Percentiles rank a stretch among this genome's conserved stretches.
Evolutionary conservation across 202 grass and related monocot genomes (phyloP).

Genomic region (Panicum virgatum): DNA sequence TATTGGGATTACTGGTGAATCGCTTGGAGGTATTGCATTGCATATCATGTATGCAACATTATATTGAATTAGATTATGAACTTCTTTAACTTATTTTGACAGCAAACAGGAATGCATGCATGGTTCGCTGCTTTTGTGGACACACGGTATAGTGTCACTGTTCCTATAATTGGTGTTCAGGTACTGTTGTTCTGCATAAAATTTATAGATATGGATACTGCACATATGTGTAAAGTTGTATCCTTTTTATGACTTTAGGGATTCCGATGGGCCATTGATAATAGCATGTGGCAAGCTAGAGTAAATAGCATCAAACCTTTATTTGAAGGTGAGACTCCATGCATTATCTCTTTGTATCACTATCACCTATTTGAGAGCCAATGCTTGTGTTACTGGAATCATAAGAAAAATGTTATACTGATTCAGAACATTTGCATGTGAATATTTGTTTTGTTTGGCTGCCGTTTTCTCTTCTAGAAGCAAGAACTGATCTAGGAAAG

Average conservation of each 20-base stretch:
- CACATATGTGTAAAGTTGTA: conserved; percentile 15
- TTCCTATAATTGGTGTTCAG: conserved; percentile 95
- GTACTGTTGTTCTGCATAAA: conserved; percentile 24
- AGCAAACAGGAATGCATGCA: conserved; percentile 82
- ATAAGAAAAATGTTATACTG: not conserved
- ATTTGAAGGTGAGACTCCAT: conserved; percentile 74
- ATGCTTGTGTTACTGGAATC: not conserved
- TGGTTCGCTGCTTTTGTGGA: conserved; percentile 87
- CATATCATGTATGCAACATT: not conserved
- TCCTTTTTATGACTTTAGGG: conserved; percentile 48
- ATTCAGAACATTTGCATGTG: not conserved
- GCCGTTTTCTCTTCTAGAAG: conserved; percentile 52
- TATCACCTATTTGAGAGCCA: not conserved
- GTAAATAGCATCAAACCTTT: conserved; percentile 77
- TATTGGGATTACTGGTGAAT: conserved; percentile 94
- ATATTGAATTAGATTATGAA: not conserved
- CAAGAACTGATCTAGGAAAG: conserved; percentile 74
- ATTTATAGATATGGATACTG: conserved; percentile 20
- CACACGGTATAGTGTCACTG: conserved; percentile 62
- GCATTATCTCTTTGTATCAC: not conserved
- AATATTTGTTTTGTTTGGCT: not conserved
- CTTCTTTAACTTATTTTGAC: not conserved
- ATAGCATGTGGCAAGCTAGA: conserved; percentile 83
- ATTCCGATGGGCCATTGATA: conserved; percentile 87
- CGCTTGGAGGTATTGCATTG: conserved; percentile 86